Evolutionary conservation across 1,139 yeast species (phyloP).

Genomic region (Blastobotrys persicus): DNA sequence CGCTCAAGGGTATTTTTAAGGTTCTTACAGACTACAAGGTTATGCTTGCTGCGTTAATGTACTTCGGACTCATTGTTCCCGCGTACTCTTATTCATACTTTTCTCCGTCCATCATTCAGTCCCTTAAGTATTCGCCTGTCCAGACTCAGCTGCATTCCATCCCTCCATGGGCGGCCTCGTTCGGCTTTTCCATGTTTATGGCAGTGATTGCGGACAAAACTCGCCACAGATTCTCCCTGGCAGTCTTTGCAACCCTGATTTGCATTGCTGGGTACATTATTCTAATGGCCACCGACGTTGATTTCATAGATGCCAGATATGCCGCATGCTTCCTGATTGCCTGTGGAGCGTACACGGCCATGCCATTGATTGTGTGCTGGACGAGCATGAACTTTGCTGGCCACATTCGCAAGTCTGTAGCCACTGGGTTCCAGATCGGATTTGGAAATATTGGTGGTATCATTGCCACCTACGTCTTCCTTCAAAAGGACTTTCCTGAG

Average conservation of each 20-base stretch:
- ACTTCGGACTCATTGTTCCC: slow-evolving; percentile 63
- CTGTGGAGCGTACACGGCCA: slow-evolving; percentile 63
- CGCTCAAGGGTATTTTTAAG: slow-evolving; percentile 33
- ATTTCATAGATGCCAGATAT: slow-evolving; percentile 47
- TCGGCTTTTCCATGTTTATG: slow-evolving; percentile 48
- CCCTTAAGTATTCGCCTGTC: slow-evolving; percentile 57
- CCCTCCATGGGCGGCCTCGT: slow-evolving; percentile 69
- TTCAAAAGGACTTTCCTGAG: slow-evolving; percentile 55
- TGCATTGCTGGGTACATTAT: slow-evolving; percentile 58
- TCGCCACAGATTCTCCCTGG: slow-evolving; percentile 50
- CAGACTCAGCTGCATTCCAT: slow-evolving; percentile 65
- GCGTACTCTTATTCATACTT: slow-evolving; percentile 72
- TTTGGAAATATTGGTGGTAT: slow-evolving; percentile 85
- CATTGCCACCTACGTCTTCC: slow-evolving; percentile 62
- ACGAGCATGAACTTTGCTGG: slow-evolving; percentile 66
- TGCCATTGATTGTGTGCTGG: slow-evolving; percentile 79
- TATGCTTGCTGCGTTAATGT: slow-evolving; percentile 57
- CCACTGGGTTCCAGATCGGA: slow-evolving; percentile 75
- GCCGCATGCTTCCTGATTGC: slow-evolving; percentile 72
- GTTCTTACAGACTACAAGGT: slow-evolving; percentile 44
- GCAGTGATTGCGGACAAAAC: slow-evolving; percentile 40
- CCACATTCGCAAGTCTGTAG: slow-evolving; percentile 66
- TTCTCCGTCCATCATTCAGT: slow-evolving; percentile 61
- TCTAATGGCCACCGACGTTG: slow-evolving; percentile 39
- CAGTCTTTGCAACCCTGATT: slow-evolving; percentile 42